Conservation (phyloP, 1,284 basidiomycete genomes). For the Coriolopsis trogii region DNA sequence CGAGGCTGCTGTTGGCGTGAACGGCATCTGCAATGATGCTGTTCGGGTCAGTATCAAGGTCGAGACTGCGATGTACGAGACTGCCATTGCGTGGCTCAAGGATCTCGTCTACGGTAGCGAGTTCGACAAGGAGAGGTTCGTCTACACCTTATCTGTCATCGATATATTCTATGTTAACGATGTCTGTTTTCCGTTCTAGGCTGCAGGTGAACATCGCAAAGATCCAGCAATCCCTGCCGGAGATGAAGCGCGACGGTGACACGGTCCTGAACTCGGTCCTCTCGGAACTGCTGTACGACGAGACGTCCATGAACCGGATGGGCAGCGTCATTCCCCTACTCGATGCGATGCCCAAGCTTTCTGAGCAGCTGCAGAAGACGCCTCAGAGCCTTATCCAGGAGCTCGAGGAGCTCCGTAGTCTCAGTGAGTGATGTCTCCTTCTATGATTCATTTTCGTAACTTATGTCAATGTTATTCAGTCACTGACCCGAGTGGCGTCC, state of each 20-base stretch:
- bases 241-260: slow-evolving; percentile 89
- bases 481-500: slow-evolving; percentile 77
- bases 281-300: slow-evolving; percentile 69
- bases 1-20: slow-evolving; percentile 74
- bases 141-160: neutral
- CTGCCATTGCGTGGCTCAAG: slow-evolving; percentile 85
- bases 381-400: slow-evolving; percentile 75
- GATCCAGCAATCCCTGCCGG: slow-evolving; percentile 89
- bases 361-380: slow-evolving; percentile 72
- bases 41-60: slow-evolving; percentile 85
- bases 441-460: slow-evolving; percentile 36
- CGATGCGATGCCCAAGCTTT: slow-evolving; percentile 80
- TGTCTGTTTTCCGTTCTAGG: no score
- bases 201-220: slow-evolving; percentile 89
- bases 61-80: slow-evolving; percentile 80
- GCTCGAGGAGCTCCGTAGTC: slow-evolving; percentile 73
- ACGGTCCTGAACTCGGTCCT: slow-evolving; percentile 80
- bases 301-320: slow-evolving; percentile 75
- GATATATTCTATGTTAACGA: no score
- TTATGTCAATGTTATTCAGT: slow-evolving; percentile 49
- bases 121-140: slow-evolving; percentile 85
- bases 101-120: slow-evolving; percentile 86
- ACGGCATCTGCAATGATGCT: slow-evolving; percentile 74
- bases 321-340: slow-evolving; percentile 76
- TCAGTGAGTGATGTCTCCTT: slow-evolving; percentile 49